phyloP scores from a whole-genome alignment of 768 basidiomycete species.

The Naganishia randhawae region DNA sequence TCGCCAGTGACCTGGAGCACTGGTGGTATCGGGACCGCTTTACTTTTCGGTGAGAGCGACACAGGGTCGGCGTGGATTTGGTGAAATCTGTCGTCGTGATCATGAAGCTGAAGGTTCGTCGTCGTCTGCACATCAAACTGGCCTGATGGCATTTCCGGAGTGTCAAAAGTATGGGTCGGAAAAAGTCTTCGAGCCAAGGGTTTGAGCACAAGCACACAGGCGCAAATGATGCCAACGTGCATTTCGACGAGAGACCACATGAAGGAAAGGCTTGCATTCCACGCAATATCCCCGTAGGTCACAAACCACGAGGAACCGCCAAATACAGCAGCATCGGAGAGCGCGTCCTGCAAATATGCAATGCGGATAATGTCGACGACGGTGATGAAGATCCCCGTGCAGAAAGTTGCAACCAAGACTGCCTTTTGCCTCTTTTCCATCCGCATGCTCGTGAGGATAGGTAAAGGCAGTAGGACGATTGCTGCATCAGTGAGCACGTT shows the following conservation, averaged over 20 bases:
- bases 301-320: constrained; percentile 7
- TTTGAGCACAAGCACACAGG: constrained; percentile 45
- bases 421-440: constrained; percentile 47
- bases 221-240: constrained; percentile 44
- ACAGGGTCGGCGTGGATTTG: background rate
- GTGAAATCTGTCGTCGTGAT: background rate
- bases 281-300: constrained; percentile 35
- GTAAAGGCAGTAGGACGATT: constrained; percentile 45
- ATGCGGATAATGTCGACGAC: constrained; percentile 47
- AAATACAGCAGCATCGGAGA: constrained; percentile 24
- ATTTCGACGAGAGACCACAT: constrained; percentile 49
- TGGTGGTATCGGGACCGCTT: background rate
- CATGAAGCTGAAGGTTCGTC: background rate
- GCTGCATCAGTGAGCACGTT: constrained; percentile 48
- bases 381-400: constrained; percentile 46
- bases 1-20: background rate
- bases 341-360: constrained; percentile 45
- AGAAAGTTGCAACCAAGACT: constrained; percentile 44
- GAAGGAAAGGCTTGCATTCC: constrained; percentile 39
- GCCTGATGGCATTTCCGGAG: constrained; percentile 15
- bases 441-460: constrained; percentile 44
- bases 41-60: background rate
- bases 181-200: constrained; percentile 37
- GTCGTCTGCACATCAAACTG: constrained; percentile 6
- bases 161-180: background rate